Base-by-base conservation (phyloP, 1,284 basidiomycete genomes). In the Afroboletus lepidellus region DNA sequence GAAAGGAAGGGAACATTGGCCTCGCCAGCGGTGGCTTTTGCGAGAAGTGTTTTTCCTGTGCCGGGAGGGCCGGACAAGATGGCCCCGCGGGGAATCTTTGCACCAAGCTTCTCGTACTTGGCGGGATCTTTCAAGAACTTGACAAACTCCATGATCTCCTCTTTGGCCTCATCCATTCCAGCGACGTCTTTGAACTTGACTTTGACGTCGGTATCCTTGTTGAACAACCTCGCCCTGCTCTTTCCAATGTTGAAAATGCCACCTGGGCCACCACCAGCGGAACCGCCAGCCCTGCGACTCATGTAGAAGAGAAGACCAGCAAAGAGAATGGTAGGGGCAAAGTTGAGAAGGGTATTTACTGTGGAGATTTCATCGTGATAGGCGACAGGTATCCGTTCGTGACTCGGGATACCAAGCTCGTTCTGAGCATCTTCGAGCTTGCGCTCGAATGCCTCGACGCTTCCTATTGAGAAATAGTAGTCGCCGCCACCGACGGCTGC, bases 71-170 rank as follows among this genome's bases (percentile, higher is more conserved):
- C 97, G 34, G 94, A 98, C 36, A 99, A 79, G 71, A 99, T 97
- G 42, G 97, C 97, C 56, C 96, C 97, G 47, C 96, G 91, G 51
- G 97, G 97, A 58, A 99, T 99, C 78, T 98, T 99, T 57, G 96
- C 97, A 57, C 97, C 96, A 34, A 99, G 83, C 66, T 88, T 92
- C 75, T 98, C 92, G 74, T 98, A 99, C 70, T 90, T 90, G 41
- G 84, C 75, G 8, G 96, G 96, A 61, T 98, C 92, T 77, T 98
- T 98, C 68, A 99, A 80, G 78, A 99, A 99, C 65, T 95, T 96
- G 70, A 99, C 97, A 67, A 99, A 99, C 72, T 99, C 96, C 93
- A 98, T 98, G 63, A 99, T 97, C 77, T 99, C 96, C 76, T 96
- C 92, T 78, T 99, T 99, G 50, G 95, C 96, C 74, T 99, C 96